Percentiles rank a stretch among this genome's conserved stretches.
Evolutionary conservation across 805 yeast species (phyloP).

Genomic region (Starmerella sp.): DNA sequence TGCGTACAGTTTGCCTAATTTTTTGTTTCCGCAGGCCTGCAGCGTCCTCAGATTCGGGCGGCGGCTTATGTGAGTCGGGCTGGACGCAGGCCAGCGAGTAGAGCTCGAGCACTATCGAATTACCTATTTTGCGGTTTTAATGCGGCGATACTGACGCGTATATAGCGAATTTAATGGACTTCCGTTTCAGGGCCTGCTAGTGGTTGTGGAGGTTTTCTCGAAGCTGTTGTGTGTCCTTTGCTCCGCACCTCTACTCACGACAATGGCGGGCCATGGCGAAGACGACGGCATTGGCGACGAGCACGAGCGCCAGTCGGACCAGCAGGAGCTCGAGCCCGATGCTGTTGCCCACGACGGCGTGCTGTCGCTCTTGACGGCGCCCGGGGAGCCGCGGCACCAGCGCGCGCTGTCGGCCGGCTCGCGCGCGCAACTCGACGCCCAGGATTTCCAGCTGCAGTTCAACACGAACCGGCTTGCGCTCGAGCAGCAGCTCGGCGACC

Average conservation of each 20-base stretch:
- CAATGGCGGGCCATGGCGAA: neutral
- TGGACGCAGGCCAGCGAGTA: too few relatives aligned
- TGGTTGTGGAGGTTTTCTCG: neutral
- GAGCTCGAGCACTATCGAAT: too few relatives aligned
- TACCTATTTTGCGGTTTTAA: too few relatives aligned
- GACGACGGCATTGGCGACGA: constrained; percentile 1
- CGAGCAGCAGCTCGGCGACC: constrained; percentile 35
- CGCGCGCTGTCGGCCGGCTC: constrained; percentile 25
- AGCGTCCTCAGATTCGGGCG: too few relatives aligned
- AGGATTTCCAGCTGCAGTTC: constrained; percentile 63
- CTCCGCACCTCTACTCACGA: neutral
- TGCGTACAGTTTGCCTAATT: too few relatives aligned
- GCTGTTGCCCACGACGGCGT: constrained; percentile 24
- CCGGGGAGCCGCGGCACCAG: constrained; percentile 11
- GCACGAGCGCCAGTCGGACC: neutral
- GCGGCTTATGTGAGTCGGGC: too few relatives aligned
- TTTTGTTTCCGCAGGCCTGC: too few relatives aligned
- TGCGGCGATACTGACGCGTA: too few relatives aligned
- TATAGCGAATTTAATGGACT: too few relatives aligned
- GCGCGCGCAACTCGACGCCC: constrained; percentile 37
- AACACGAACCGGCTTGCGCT: constrained; percentile 59
- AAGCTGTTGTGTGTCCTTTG: constrained; percentile 1
- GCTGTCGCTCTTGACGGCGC: constrained; percentile 11
- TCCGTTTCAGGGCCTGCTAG: too few relatives aligned
- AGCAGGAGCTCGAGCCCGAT: constrained; percentile 20